Conservation (phyloP, 495 filamentous ascomycete species). For the Penicillium psychrofluorescens region DNA sequence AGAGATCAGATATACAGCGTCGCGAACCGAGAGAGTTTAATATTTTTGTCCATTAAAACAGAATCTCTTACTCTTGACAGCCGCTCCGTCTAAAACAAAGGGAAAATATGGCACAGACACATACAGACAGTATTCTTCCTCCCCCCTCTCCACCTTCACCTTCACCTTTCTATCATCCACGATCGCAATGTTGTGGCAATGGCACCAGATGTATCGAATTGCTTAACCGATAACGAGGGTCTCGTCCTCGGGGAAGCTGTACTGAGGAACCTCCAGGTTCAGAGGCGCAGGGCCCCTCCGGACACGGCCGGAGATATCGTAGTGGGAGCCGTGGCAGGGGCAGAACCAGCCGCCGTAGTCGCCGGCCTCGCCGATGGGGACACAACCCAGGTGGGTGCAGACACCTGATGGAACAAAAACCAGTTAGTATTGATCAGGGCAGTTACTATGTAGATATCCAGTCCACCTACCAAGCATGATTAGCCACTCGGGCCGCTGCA, state of each 20-base stretch:
- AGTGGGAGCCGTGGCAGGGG: conserved; percentile 99
- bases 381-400: conserved; percentile 98
- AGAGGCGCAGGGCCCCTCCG: conserved; percentile 93
- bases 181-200: not conserved
- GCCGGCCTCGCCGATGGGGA: conserved; percentile 96
- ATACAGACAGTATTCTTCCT: conserved; percentile 23
- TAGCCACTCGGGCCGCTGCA: conserved; percentile 97
- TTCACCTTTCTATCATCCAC: conserved; percentile 9
- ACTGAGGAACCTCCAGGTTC: conserved; percentile 90
- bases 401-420: conserved; percentile 51
- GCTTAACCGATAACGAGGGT: conserved; percentile 72
- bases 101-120: conserved; percentile 22
- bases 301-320: conserved; percentile 97
- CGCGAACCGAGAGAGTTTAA: conserved; percentile 25
- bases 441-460: not conserved
- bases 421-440: conserved; percentile 4
- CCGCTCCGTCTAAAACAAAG: conserved; percentile 35
- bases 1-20: conserved; percentile 2
- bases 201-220: conserved; percentile 2
- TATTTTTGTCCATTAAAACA: conserved; percentile 43
- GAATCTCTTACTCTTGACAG: conserved; percentile 40
- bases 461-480: conserved; percentile 81
- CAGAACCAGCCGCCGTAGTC: conserved; percentile 99
- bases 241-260: conserved; percentile 77
- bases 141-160: conserved; percentile 4